These are phyloP conservation scores for Lodderomyces parapsilosis DNA, from an alignment of 1,139 yeast genomes.

Conservation along the genomic window DNA sequence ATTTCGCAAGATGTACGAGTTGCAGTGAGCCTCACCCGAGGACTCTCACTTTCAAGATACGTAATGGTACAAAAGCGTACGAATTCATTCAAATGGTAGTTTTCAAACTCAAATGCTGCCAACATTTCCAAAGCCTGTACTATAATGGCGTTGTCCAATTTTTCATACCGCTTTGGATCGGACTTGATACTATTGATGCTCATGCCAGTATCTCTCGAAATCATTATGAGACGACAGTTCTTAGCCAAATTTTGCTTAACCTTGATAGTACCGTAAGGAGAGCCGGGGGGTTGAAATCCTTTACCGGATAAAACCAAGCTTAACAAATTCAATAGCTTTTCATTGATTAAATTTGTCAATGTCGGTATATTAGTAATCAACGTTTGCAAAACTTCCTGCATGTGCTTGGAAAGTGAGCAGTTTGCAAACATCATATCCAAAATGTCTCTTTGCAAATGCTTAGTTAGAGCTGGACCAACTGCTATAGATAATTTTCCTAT, in stretches of 20 bases:
- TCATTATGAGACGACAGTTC: conserved; percentile 73
- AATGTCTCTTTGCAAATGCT: conserved; percentile 80
- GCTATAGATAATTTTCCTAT: conserved; percentile 84
- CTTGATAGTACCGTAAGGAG: conserved; percentile 68
- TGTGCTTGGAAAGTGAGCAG: conserved; percentile 77
- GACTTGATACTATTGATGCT: conserved; percentile 37
- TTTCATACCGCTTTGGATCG: conserved; percentile 40
- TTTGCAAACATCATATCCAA: conserved; percentile 72
- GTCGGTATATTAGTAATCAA: conserved; percentile 79
- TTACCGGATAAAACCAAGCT: conserved; percentile 82
- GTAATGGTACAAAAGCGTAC: conserved; percentile 79
- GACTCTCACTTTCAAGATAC: conserved; percentile 76
- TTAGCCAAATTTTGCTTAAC: conserved; percentile 69
- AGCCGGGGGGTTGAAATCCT: conserved; percentile 81
- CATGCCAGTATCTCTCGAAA: conserved; percentile 61
- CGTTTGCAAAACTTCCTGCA: conserved; percentile 71
- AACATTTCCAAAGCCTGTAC: conserved; percentile 73
- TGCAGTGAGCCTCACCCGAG: conserved; percentile 80
- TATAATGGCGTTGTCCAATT: conserved; percentile 51
- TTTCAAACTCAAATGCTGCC: conserved; percentile 70
- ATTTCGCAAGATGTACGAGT: conserved; percentile 80
- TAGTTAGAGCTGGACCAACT: conserved; percentile 93
- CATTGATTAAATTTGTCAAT: conserved; percentile 68
- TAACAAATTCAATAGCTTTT: conserved; percentile 67
- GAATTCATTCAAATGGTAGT: conserved; percentile 78